These are phyloP conservation scores for Vachellia pachyceras DNA, from an alignment of 306 rosid genomes.

Conservation along the genomic window DNA sequence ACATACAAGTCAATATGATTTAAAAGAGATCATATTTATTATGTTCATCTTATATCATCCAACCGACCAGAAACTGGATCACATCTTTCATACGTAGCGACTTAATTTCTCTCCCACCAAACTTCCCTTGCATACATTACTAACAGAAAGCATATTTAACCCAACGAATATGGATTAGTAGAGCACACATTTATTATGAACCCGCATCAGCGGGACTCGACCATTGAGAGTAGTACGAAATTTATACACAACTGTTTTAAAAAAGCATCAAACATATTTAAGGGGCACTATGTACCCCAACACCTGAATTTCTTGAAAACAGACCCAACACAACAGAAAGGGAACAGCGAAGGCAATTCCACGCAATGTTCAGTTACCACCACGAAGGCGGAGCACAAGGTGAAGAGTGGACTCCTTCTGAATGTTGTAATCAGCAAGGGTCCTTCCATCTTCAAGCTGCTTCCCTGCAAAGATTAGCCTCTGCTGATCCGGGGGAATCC, in stretches of 20 bases:
- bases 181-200: not conserved
- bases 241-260: not conserved
- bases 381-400: slow-evolving; percentile 64
- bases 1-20: no score
- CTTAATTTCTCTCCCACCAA: no score
- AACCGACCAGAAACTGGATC: no score
- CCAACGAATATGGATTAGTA: not conserved
- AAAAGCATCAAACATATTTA: slow-evolving; percentile 18
- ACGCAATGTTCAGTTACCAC: slow-evolving; percentile 41
- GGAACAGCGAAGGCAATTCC: not conserved
- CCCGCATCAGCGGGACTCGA: not conserved
- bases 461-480: slow-evolving; percentile 54
- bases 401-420: slow-evolving; percentile 56
- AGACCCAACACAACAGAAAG: not conserved
- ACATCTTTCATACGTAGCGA: no score
- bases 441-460: slow-evolving; percentile 57
- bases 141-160: no score
- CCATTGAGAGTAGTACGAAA: not conserved
- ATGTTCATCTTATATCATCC: no score
- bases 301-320: not conserved
- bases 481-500: slow-evolving; percentile 49
- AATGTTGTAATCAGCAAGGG: slow-evolving; percentile 48
- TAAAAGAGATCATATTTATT: no score
- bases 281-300: slow-evolving; percentile 35
- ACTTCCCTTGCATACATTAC: no score